These are phyloP conservation scores for Phytophthora brassicae DNA, from an alignment of 352 stramenopile species.

Conservation along the genomic window DNA sequence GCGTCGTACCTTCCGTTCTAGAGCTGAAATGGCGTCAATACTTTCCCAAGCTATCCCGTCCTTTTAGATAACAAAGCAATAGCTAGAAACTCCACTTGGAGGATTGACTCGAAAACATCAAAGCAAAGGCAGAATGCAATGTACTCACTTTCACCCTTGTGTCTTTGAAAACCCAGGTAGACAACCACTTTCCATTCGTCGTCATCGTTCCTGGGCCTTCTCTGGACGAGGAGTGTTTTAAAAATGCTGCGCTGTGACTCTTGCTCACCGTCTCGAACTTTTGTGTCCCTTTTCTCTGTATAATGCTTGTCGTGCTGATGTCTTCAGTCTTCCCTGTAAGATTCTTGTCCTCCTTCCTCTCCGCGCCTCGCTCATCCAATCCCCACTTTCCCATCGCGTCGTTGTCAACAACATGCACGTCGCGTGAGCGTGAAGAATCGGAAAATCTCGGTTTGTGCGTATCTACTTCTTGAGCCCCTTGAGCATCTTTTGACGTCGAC, in stretches of 20 bases:
- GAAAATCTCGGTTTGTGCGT: slow-evolving; percentile 18
- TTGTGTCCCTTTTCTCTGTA: slow-evolving; percentile 29
- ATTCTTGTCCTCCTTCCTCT: slow-evolving; percentile 33
- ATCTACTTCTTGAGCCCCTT: slow-evolving; percentile 88
- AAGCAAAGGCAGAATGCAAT: slow-evolving; percentile 36
- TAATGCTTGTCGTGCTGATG: slow-evolving; percentile 37
- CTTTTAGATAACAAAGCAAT: too few relatives aligned
- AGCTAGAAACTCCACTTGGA: slow-evolving; percentile 5
- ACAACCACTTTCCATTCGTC: slow-evolving; percentile 9
- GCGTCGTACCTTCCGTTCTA: slow-evolving; percentile 51
- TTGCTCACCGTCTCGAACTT: slow-evolving; percentile 29
- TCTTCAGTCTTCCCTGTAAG: slow-evolving; percentile 42
- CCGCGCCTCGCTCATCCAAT: slow-evolving; percentile 11
- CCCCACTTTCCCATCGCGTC: slow-evolving; percentile 9
- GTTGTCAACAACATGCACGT: slow-evolving; percentile 32
- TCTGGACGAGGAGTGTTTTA: slow-evolving; percentile 21
- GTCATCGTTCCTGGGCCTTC: slow-evolving; percentile 18
- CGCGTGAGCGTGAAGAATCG: neutral
- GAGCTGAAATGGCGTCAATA: slow-evolving; percentile 56
- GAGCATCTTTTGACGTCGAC: slow-evolving; percentile 86
- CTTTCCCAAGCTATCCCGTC: slow-evolving; percentile 37
- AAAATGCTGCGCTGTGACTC: slow-evolving; percentile 35
- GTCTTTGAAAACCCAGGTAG: slow-evolving; percentile 15
- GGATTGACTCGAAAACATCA: slow-evolving; percentile 17
- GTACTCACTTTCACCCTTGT: slow-evolving; percentile 35